Percentiles rank a stretch among this genome's conserved stretches.
Evolutionary conservation across 2,329 filamentous ascomycete genomes (phyloP).

Genomic region (Venturia pyrina): DNA sequence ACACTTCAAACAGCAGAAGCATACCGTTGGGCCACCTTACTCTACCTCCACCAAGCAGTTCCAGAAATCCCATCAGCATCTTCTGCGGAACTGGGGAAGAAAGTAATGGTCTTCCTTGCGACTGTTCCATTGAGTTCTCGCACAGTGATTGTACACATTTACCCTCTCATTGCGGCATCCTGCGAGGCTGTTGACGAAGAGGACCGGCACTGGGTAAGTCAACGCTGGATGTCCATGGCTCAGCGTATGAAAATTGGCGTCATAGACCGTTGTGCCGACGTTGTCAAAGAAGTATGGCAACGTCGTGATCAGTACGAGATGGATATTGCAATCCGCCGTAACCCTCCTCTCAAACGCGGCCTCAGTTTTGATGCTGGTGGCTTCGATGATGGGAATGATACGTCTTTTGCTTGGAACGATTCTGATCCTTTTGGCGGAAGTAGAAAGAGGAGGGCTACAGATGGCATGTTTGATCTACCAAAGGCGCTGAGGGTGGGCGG

Average conservation of each 20-base stretch:
- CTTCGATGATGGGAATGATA: background rate
- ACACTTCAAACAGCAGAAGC: conserved; percentile 57
- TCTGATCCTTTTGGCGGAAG: conserved; percentile 3
- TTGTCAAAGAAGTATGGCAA: conserved; percentile 57
- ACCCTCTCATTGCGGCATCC: conserved; percentile 57
- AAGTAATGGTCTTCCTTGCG: conserved; percentile 50
- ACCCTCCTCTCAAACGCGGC: conserved; percentile 14
- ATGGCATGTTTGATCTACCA: conserved; percentile 16
- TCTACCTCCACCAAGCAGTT: conserved; percentile 59
- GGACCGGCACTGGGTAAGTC: conserved; percentile 53
- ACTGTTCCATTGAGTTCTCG: conserved; percentile 53
- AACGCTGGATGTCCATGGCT: conserved; percentile 52
- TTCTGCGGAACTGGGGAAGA: conserved; percentile 49
- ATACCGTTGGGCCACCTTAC: conserved; percentile 55
- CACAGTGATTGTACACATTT: conserved; percentile 59
- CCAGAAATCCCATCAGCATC: conserved; percentile 54
- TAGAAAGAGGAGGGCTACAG: conserved; percentile 14
- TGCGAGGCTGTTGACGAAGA: conserved; percentile 51
- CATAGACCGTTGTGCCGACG: conserved; percentile 54
- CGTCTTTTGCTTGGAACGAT: conserved; percentile 7
- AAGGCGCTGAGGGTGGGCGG: conserved; percentile 10
- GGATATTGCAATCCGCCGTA: conserved; percentile 11
- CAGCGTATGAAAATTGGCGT: conserved; percentile 56
- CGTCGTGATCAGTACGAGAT: conserved; percentile 46
- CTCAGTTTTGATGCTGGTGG: conserved; percentile 10